phyloP scores from a whole-genome alignment of 2,329 filamentous ascomycete species.

The Claviceps maximensis region DNA sequence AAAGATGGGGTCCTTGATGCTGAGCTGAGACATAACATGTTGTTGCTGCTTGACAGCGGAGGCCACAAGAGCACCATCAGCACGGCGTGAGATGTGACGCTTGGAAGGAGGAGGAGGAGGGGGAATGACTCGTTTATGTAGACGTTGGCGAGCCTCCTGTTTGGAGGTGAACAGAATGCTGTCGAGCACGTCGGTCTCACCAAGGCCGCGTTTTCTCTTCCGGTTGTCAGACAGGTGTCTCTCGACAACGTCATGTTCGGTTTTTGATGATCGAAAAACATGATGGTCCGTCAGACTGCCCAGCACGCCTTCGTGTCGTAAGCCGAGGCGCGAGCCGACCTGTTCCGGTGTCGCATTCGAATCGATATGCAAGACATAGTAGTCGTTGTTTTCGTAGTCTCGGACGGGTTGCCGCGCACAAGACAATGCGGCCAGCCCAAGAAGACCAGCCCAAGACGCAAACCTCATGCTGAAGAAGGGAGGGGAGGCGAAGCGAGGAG shows the following conservation, averaged over 20 bases:
- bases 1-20: slow-evolving; percentile 83
- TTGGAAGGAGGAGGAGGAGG: slow-evolving; percentile 16
- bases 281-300: slow-evolving; percentile 70
- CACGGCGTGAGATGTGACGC: slow-evolving; percentile 12
- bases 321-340: slow-evolving; percentile 59
- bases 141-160: slow-evolving; percentile 38
- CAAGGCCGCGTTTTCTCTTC: slow-evolving; percentile 47
- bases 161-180: slow-evolving; percentile 69
- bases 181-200: slow-evolving; percentile 49
- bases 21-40: slow-evolving; percentile 49
- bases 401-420: slow-evolving; percentile 41
- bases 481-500: background rate
- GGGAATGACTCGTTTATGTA: slow-evolving; percentile 39
- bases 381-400: slow-evolving; percentile 72
- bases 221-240: slow-evolving; percentile 38
- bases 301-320: slow-evolving; percentile 69
- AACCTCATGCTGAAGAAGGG: slow-evolving; percentile 31
- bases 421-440: slow-evolving; percentile 36
- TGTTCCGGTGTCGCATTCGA: slow-evolving; percentile 49
- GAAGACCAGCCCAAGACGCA: slow-evolving; percentile 37
- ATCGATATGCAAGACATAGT: slow-evolving; percentile 81
- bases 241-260: slow-evolving; percentile 45
- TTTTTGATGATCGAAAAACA: slow-evolving; percentile 64
- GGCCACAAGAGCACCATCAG: slow-evolving; percentile 10
- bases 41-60: slow-evolving; percentile 44